phyloP scores from a whole-genome alignment of 805 yeast species.

The Saccharomycopsis microspora region DNA sequence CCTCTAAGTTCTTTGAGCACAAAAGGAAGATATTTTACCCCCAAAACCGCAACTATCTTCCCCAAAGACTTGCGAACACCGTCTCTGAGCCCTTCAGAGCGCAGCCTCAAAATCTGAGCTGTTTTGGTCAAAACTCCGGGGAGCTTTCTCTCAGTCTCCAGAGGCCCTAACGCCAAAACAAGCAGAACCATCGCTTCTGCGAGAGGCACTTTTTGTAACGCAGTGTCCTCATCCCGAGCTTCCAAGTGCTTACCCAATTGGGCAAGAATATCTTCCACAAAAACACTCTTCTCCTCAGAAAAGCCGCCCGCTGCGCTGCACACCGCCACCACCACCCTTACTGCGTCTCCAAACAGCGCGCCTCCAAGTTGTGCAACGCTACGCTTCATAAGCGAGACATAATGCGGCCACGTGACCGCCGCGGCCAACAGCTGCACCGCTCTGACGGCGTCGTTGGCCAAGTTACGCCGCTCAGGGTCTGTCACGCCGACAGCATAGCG shows the following conservation, averaged over 20 bases:
- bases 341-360: slow-evolving; percentile 43
- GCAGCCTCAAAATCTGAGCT: slow-evolving; percentile 81
- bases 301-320: slow-evolving; percentile 32
- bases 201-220: slow-evolving; percentile 62
- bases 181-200: slow-evolving; percentile 71
- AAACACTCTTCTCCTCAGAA: slow-evolving; percentile 31
- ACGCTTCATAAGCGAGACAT: slow-evolving; percentile 49
- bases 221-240: slow-evolving; percentile 67
- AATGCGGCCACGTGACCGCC: slow-evolving; percentile 71
- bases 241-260: slow-evolving; percentile 48
- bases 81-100: slow-evolving; percentile 82
- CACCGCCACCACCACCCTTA: slow-evolving; percentile 43
- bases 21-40: slow-evolving; percentile 63
- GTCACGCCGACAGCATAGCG: slow-evolving; percentile 45
- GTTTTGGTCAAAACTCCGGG: slow-evolving; percentile 78
- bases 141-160: slow-evolving; percentile 42
- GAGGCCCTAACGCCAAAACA: slow-evolving; percentile 48
- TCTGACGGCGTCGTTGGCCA: slow-evolving; percentile 54
- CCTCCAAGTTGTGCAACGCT: slow-evolving; percentile 20
- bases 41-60: slow-evolving; percentile 51
- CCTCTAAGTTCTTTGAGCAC: slow-evolving; percentile 66
- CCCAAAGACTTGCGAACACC: slow-evolving; percentile 68
- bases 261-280: slow-evolving; percentile 49
- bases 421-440: slow-evolving; percentile 47
- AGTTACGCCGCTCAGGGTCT: slow-evolving; percentile 34